Conservation (phyloP, 2,329 filamentous ascomycete genomes). For the Aspergillus melleus region DNA sequence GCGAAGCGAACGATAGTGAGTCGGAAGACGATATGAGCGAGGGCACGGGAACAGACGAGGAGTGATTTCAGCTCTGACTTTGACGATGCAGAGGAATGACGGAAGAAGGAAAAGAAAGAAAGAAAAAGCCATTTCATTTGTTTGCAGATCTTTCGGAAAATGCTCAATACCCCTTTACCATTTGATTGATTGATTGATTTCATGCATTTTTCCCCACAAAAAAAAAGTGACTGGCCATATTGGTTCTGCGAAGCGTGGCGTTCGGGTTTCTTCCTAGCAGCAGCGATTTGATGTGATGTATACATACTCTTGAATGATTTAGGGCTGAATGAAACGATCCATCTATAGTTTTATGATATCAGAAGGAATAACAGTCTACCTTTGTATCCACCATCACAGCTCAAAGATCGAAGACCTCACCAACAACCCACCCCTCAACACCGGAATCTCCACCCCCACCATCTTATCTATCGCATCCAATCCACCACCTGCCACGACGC, state of each 20-base stretch:
- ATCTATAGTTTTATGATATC: background rate
- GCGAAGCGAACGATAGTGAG: constrained; percentile 33
- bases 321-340: background rate
- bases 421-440: constrained; percentile 28
- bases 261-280: background rate
- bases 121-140: constrained; percentile 3
- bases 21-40: constrained; percentile 40
- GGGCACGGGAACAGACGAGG: constrained; percentile 46
- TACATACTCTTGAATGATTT: background rate
- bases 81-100: too few relatives aligned
- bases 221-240: background rate
- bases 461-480: constrained; percentile 29
- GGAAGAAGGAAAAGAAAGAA: constrained; percentile 10
- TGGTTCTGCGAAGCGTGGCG: background rate
- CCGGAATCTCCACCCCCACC: constrained; percentile 34
- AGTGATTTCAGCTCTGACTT: constrained; percentile 19
- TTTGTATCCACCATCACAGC: background rate
- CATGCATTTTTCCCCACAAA: background rate
- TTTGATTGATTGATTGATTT: background rate
- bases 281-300: background rate
- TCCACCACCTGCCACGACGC: constrained; percentile 34
- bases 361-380: background rate
- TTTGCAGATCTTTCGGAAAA: background rate
- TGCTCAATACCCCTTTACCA: background rate
- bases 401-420: background rate